These are phyloP conservation scores for Stemphylium vesicarium DNA, from an alignment of 2,329 filamentous ascomycete genomes.

Conservation along the genomic window DNA sequence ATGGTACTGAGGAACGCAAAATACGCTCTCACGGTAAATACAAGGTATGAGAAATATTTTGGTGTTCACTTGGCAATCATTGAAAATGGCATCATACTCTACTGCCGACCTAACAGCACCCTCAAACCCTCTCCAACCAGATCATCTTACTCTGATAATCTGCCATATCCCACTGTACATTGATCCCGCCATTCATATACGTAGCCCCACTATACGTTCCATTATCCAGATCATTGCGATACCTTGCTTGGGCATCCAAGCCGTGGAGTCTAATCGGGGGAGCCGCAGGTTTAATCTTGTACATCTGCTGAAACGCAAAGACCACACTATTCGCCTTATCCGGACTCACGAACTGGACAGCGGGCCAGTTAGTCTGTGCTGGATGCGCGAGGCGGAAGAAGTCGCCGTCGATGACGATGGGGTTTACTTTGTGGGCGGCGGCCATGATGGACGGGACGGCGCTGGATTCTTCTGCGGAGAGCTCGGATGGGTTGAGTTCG, in stretches of 20 bases:
- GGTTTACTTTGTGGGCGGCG: slow-evolving; percentile 63
- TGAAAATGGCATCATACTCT: neutral
- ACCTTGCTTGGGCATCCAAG: slow-evolving; percentile 61
- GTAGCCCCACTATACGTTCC: slow-evolving; percentile 63
- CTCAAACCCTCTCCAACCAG: slow-evolving; percentile 55
- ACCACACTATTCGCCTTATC: slow-evolving; percentile 60
- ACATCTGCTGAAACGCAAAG: slow-evolving; percentile 66
- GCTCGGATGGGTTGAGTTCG: slow-evolving; percentile 64
- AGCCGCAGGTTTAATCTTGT: slow-evolving; percentile 59
- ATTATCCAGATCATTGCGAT: slow-evolving; percentile 59
- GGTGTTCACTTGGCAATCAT: too few relatives aligned
- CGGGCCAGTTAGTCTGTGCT: slow-evolving; percentile 67
- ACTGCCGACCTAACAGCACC: too few relatives aligned
- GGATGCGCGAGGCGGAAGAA: slow-evolving; percentile 66
- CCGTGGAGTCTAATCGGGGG: slow-evolving; percentile 64
- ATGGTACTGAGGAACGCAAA: too few relatives aligned
- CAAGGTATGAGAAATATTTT: too few relatives aligned
- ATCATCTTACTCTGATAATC: slow-evolving; percentile 67
- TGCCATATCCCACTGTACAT: slow-evolving; percentile 55
- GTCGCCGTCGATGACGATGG: slow-evolving; percentile 64
- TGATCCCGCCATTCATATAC: slow-evolving; percentile 67
- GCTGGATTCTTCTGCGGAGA: slow-evolving; percentile 59
- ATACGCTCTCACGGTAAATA: too few relatives aligned
- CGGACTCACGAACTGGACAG: slow-evolving; percentile 63
- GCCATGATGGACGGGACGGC: slow-evolving; percentile 62